Base-by-base conservation (phyloP, 495 filamentous ascomycete genomes). In the Sporormia fimetaria region DNA sequence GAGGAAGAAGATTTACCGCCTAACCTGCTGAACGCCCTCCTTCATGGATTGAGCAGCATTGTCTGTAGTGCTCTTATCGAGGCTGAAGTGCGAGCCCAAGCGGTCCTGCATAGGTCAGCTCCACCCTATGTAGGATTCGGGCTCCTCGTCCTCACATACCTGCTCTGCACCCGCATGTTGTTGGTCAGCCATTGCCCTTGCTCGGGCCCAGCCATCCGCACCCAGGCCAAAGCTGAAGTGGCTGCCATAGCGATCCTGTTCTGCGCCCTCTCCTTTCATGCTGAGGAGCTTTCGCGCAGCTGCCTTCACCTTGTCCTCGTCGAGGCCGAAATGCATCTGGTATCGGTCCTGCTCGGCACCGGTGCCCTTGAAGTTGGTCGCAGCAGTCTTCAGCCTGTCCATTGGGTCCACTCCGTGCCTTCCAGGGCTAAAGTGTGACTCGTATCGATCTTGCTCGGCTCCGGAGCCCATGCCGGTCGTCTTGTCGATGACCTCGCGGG, bases 221-320 rank as follows among this genome's bases (percentile, higher is more conserved):
- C 42, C 42, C 15, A 44, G 33, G 6, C 42, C 42, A 27, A 44
- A 44, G n/a, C n/a, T n/a, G n/a, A n/a, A n/a, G 17, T 44, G 42
- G 17, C 20, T 32, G 15, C 3, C 23, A 32, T 44, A 21, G 4
- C 33, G 12, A 15, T 38, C 42, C 25, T 44, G 42, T 26, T 44
- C 42, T 8, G 42, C 33, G 6, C 42, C 42, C 1, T 11, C n/a
- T 11, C 42, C 42, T 26, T 44, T 20, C 10, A 34, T 26, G 1
- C 17, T 6, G 2, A 38, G 12, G 4, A 44, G 30, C 15, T n/a
- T 37, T 25, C 30, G 24, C 3, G 42, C 42, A 1, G 42, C 42
- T 21, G 10, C 16, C n/a, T 31, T 37, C 4, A 44, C 42, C 10
- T 32, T 29, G 26, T 44, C 33, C n/a, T 31, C 18, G 15, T 44